phyloP scores from a whole-genome alignment of 2,329 filamentous ascomycete species.

The Talaromyces atroroseus region DNA sequence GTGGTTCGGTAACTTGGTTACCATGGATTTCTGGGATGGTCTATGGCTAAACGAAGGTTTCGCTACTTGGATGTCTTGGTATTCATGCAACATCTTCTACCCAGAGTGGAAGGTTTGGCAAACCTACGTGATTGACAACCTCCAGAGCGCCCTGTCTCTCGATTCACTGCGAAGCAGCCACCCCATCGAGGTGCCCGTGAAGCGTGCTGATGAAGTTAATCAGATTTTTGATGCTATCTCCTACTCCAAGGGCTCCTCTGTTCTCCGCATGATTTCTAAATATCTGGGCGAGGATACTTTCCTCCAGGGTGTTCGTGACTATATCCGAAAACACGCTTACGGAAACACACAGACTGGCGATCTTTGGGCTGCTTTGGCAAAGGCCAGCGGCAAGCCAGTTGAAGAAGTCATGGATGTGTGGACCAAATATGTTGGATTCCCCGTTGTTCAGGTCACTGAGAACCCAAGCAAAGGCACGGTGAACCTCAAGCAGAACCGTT shows the following conservation, averaged over 20 bases:
- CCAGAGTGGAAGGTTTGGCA: slow-evolving; percentile 99
- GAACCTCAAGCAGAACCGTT: slow-evolving; percentile 88
- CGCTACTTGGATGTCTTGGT: slow-evolving; percentile 90
- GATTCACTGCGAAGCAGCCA: slow-evolving; percentile 93
- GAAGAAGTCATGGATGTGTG: slow-evolving; percentile 89
- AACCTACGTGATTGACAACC: slow-evolving; percentile 85
- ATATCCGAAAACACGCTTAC: slow-evolving; percentile 95
- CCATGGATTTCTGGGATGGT: slow-evolving; percentile 98
- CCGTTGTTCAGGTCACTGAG: slow-evolving; percentile 81
- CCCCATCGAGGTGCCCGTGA: slow-evolving; percentile 92
- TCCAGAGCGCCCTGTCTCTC: slow-evolving; percentile 79
- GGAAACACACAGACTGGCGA: slow-evolving; percentile 89
- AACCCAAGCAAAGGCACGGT: slow-evolving; percentile 66
- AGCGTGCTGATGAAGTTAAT: slow-evolving; percentile 92
- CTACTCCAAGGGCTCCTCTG: slow-evolving; percentile 93
- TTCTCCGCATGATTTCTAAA: slow-evolving; percentile 94
- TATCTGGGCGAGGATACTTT: slow-evolving; percentile 90
- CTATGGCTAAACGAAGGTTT: slow-evolving; percentile 95
- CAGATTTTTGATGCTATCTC: slow-evolving; percentile 98
- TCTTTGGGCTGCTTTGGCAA: slow-evolving; percentile 79
- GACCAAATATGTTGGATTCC: slow-evolving; percentile 95
- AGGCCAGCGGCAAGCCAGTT: slow-evolving; percentile 87
- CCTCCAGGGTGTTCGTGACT: slow-evolving; percentile 82
- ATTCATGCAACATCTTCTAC: slow-evolving; percentile 90
- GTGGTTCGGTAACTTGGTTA: slow-evolving; percentile 97